Percentiles rank a stretch among this genome's conserved stretches.
These are phyloP conservation scores for Daedaleopsis sinensis DNA, from an alignment of 768 basidiomycete species.

Conservation along the genomic window DNA sequence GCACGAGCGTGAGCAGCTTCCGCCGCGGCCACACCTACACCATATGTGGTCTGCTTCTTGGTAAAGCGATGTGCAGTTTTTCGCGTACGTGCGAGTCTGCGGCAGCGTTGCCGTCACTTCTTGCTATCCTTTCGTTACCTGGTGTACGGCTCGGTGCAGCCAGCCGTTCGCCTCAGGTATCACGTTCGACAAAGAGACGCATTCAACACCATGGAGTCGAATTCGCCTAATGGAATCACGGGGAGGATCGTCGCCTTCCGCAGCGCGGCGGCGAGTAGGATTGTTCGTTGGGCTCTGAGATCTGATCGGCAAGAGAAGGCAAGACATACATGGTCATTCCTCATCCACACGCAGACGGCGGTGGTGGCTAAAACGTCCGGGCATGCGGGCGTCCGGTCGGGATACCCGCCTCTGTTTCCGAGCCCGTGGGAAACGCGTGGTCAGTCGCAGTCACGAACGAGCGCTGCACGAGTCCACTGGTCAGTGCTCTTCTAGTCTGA, in stretches of 20 bases:
- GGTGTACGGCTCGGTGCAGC: too few relatives aligned
- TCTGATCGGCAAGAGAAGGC: not conserved
- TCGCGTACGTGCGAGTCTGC: not conserved
- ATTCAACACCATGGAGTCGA: not conserved
- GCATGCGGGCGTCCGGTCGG: not conserved
- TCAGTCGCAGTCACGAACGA: conserved; percentile 1
- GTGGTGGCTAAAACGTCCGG: too few relatives aligned
- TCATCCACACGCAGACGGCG: too few relatives aligned
- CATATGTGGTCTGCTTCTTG: too few relatives aligned
- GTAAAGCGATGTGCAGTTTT: too few relatives aligned
- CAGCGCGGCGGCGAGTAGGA: not conserved
- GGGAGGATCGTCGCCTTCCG: not conserved
- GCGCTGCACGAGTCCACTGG: not conserved
- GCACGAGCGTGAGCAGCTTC: too few relatives aligned
- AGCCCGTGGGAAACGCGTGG: not conserved
- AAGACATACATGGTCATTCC: not conserved
- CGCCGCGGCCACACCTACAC: too few relatives aligned
- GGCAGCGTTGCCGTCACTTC: not conserved
- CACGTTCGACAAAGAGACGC: not conserved
- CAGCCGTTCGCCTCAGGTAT: not conserved
- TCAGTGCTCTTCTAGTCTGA: too few relatives aligned
- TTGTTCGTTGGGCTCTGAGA: not conserved
- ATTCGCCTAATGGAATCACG: not conserved
- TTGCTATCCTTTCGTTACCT: too few relatives aligned
- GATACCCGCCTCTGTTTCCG: not conserved